These are phyloP conservation scores for Fusarium sp. DNA, from an alignment of 2,329 filamentous ascomycete species.

Conservation along the genomic window DNA sequence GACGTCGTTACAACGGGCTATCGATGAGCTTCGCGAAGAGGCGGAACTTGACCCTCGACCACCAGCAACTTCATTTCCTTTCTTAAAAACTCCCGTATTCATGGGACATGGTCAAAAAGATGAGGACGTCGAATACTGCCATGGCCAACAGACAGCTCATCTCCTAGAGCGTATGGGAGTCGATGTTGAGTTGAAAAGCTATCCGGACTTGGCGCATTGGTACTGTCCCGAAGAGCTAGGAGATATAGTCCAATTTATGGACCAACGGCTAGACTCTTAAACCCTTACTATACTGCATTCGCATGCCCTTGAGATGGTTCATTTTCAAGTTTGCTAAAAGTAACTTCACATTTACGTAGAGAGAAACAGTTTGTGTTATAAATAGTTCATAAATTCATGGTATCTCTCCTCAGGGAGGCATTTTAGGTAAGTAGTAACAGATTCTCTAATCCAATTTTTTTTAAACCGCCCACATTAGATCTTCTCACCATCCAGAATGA, in stretches of 20 bases:
- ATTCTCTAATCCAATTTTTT: slow-evolving; percentile 16
- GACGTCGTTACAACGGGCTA: slow-evolving; percentile 38
- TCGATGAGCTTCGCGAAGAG: slow-evolving; percentile 51
- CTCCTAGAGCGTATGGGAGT: slow-evolving; percentile 56
- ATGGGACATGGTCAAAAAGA: slow-evolving; percentile 63
- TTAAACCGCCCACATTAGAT: slow-evolving; percentile 56
- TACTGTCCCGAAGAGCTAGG: slow-evolving; percentile 60
- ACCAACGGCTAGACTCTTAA: neutral
- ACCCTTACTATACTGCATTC: neutral
- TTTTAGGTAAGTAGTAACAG: slow-evolving; percentile 15
- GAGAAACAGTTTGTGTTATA: neutral
- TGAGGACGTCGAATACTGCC: slow-evolving; percentile 56
- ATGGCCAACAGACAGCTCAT: slow-evolving; percentile 55
- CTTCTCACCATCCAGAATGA: slow-evolving; percentile 76
- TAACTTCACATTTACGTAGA: neutral
- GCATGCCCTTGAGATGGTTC: too few relatives aligned
- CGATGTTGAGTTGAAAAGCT: slow-evolving; percentile 56
- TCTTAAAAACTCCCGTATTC: slow-evolving; percentile 59
- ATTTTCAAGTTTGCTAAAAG: too few relatives aligned
- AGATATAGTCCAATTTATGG: slow-evolving; percentile 56
- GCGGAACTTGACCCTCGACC: slow-evolving; percentile 43
- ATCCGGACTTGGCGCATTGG: slow-evolving; percentile 62
- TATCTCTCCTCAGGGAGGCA: slow-evolving; percentile 21
- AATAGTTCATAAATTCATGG: slow-evolving; percentile 40
- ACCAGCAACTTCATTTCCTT: slow-evolving; percentile 15